phyloP scores from a whole-genome alignment of 208 protist genomes.

The Naegleria fowleri region DNA sequence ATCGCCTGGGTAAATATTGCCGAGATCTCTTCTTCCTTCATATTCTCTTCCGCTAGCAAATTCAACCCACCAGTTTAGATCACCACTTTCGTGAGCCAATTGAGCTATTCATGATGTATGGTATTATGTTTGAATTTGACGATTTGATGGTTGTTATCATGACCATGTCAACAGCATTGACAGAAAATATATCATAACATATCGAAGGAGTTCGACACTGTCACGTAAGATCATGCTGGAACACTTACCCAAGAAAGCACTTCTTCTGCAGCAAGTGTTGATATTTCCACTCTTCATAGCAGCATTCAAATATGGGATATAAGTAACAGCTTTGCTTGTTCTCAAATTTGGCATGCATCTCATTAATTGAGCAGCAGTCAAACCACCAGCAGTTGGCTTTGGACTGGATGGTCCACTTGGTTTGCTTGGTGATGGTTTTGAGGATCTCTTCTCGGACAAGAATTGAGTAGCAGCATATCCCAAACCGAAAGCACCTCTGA shows the following conservation, averaged over 20 bases:
- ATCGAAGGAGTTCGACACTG: no score
- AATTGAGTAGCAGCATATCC: neutral
- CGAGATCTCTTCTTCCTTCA: constrained; percentile 35
- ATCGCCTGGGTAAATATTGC: constrained; percentile 36
- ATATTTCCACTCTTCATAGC: neutral
- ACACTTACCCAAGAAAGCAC: constrained; percentile 2
- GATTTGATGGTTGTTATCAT: no score
- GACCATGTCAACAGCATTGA: no score
- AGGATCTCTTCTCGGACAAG: no score
- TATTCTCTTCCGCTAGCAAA: constrained; percentile 36
- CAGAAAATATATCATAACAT: no score
- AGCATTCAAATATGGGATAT: neutral
- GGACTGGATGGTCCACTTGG: no score
- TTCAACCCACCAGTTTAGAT: constrained; percentile 29
- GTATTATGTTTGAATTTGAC: no score
- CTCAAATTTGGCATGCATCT: neutral
- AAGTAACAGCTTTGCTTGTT: neutral
- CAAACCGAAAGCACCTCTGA: neutral
- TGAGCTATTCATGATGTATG: constrained; percentile 9
- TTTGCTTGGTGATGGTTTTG: no score
- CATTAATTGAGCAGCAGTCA: neutral
- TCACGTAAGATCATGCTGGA: no score
- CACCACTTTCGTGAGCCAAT: constrained; percentile 31
- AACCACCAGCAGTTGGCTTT: neutral
- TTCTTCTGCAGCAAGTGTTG: neutral